Base-by-base conservation (phyloP, 352 stramenopile genomes). In the Phytopythium oedochilum region DNA sequence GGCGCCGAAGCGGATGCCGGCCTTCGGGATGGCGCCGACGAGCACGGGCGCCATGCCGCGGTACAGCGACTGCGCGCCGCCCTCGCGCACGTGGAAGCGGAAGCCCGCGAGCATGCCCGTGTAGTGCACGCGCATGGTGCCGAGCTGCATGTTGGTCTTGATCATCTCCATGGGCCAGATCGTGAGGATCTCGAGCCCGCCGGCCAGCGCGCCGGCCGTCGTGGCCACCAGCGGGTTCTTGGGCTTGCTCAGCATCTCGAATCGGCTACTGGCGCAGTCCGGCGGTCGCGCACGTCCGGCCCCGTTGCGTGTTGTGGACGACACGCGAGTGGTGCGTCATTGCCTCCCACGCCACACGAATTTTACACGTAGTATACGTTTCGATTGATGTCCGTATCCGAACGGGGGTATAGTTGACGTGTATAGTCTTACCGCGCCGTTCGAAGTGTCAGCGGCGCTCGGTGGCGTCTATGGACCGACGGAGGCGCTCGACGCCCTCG, bases 101-200 rank as follows among this genome's bases (percentile, higher is more conserved):
- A 92, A 92, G 53, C 82, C 82, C 17, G 70, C 65, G 28, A 88
- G 34, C 82, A 90, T 90, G 53, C 75, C 76, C 17, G 68, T 77
- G 69, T 92, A 92, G 55, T 90, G 78, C 34, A 66, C 42, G 39
- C 77, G 77, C 79, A 90, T 90, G 38, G 82, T 92, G 57, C 78
- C 79, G 40, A 97, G 74, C 73, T 97, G 88, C 58, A 97, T 68
- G 68, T 97, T 91, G 57, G 89, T 96, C 83, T 99, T 98, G 71
- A 97, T 97, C 74, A 96, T 97, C 71, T 97, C 88, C 81, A 97
- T 95, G 39, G 88, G 88, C 88, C 88, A 97, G 56, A 96, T 94
- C n/a, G 71, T 82, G 34, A 88, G 71, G 36, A 83, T 94, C 64
- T 97, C 88, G 66, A 97, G 88, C 49, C 79, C 84, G 46, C 88